Base-by-base conservation (phyloP, 1,284 basidiomycete species). In the Austroboletus novae-zelandiae region DNA sequence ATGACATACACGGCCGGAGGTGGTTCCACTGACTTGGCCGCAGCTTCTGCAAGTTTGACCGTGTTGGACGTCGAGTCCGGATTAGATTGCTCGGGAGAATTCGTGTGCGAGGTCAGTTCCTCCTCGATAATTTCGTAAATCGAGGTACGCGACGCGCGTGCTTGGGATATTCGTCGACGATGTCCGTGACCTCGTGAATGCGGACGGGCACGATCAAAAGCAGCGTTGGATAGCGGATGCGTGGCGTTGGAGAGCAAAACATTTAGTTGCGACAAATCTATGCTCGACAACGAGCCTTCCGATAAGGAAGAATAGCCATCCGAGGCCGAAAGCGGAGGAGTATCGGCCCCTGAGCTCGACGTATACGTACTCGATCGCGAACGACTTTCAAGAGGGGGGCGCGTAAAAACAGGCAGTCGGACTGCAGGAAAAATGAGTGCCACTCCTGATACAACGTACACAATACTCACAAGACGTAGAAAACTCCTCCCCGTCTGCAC, bases 61-160 rank as follows among this genome's bases (percentile, higher is more conserved):
- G 56, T 59, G 8, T 56, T 45, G 2, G 56, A 56, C 9, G 41
- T 27, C 11, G 59, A 57, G 7, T 45, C 35, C 4, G 44, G 37
- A n/a, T 32, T 9, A 3, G 50, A 32, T 8, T 34, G 43, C 17
- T 47, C 47, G 2, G 56, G 43, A 7, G 63, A 57, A 4, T 40
- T 48, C 45, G 55, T 55, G 8, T 75, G 72, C 43, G 68, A 71
- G 1, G 74, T 73, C 8, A 74, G 64, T 55, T 91, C 89, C 56
- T 91, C 87, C 45, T 87, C 75, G 48, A 91, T 91, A 0, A 84
- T 89, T 62, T 89, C 87, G 53, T 89, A 89, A 1, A 88, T 75
- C 0, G 88, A 90, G 0, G 81, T 73, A 4, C 84, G 75, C 10
- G 85, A 85, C 13, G 77, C 76, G 23, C 77, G 79, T 40, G 77